Conservation (phyloP, 192 early-diverging fungal genomes). For the Chytriomyces sp. region DNA sequence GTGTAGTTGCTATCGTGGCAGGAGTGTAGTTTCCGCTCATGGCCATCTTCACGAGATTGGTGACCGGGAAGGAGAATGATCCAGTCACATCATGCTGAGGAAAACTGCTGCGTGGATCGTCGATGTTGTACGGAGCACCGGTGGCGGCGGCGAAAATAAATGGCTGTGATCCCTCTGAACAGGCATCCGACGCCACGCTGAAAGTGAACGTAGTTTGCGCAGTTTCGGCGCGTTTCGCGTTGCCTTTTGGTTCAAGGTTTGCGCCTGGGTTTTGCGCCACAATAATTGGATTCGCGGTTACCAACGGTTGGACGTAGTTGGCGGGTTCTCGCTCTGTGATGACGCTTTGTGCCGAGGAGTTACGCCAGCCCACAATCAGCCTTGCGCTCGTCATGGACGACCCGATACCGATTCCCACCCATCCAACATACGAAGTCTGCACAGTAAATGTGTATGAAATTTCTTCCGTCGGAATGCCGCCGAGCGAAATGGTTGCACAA, state of each 20-base stretch:
- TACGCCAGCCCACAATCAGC: conserved; percentile 21
- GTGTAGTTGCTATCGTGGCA: neutral
- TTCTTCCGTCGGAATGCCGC: neutral
- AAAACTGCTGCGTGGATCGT: neutral
- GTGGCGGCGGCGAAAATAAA: neutral
- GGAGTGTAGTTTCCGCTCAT: neutral
- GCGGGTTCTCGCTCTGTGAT: conserved; percentile 15
- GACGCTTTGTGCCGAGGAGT: neutral
- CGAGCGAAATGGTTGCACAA: neutral
- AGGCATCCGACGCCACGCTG: neutral
- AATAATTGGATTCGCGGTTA: neutral
- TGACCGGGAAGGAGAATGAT: neutral
- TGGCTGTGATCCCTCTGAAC: neutral
- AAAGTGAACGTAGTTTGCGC: neutral
- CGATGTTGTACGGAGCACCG: neutral
- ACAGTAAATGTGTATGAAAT: neutral
- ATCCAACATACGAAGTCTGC: conserved; percentile 2
- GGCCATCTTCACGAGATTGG: neutral
- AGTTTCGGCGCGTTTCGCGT: neutral
- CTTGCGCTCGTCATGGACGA: neutral
- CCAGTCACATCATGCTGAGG: neutral
- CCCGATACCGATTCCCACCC: conserved; percentile 19
- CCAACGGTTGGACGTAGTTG: neutral
- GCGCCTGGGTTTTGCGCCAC: neutral
- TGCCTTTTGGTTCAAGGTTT: neutral